Evolutionary conservation across 192 early-diverging fungal species (phyloP).

Genomic region (Coemansia sp.): DNA sequence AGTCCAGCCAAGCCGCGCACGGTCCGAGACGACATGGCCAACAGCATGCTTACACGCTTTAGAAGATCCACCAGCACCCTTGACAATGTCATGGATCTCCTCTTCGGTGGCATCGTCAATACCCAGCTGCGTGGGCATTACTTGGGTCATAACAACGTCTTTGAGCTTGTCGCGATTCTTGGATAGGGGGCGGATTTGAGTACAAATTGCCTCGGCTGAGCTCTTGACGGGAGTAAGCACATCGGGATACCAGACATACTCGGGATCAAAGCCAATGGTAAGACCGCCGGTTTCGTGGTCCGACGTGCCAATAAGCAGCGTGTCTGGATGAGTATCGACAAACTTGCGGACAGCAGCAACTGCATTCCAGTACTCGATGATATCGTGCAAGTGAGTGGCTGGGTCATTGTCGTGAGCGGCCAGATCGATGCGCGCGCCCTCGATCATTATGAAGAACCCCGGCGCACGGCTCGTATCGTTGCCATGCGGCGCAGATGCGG

Average conservation of each 20-base stretch:
- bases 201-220: constrained; percentile 42
- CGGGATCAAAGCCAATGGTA: constrained; percentile 52
- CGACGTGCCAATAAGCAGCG: constrained; percentile 59
- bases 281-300: constrained; percentile 72
- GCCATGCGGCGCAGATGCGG: background rate
- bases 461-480: background rate
- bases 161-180: background rate
- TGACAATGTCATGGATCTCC: constrained; percentile 15
- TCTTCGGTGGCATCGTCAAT: constrained; percentile 27
- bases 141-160: background rate
- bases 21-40: constrained; percentile 24
- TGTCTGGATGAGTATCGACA: constrained; percentile 53
- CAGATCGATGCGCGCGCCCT: constrained; percentile 65
- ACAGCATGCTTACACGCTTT: constrained; percentile 30
- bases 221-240: constrained; percentile 21
- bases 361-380: constrained; percentile 61
- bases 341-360: constrained; percentile 54
- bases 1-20: constrained; percentile 63
- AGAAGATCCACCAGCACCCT: background rate
- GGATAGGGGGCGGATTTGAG: constrained; percentile 1
- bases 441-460: constrained; percentile 66
- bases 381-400: constrained; percentile 62
- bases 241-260: constrained; percentile 60
- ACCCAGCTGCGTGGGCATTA: constrained; percentile 35
- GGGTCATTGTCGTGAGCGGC: constrained; percentile 65